Base-by-base conservation (phyloP, 257 asterid species). In the Solanum medicagineum region DNA sequence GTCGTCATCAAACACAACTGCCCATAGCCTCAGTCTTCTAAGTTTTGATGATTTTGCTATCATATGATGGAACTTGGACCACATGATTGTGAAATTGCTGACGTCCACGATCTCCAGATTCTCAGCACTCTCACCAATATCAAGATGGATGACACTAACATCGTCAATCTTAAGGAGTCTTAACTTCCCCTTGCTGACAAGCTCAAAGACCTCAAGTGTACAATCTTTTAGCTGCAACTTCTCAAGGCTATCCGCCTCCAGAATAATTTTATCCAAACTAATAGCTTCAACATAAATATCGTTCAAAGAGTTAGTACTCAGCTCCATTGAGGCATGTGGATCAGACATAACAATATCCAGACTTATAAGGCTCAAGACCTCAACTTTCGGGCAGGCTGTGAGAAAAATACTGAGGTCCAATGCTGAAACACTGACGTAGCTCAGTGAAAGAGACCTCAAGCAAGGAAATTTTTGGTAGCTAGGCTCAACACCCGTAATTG, bases 131-230 rank as follows among this genome's bases (percentile, higher is more conserved):
- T 95, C 98, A 1, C 97, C 98, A 69, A 95, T 93, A 85, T 95
- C 98, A 77, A 95, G 97, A 90, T 95, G 98, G 84, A 95, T 94
- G 87, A 95, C 98, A 47, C 98, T 95, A 6, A 95, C 98, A 90
- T 95, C 98, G 66, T 95, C 98, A 47, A 95, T 92, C 91, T 89
- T 95, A n/a, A 95, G 91, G 84, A 88, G 89, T 86, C 90, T 93
- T 89, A 95, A 81, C 77, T 89, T 89, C 57, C 98, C 98, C 83
- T 93, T 95, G 65, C 98, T 93, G 49, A 93, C 94, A 62, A 95
- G 94, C 89, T 95, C 98, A 81, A 95, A 95, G 49, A 87, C 92
- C 74, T 95, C 98, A 26, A 95, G 96, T 0, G 98, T 93, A 69
- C 98, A 95, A 86, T 94, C 98, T 89, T 95, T 95, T 87, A 95